phyloP scores from a whole-genome alignment of 2,329 filamentous ascomycete species.

The Colletotrichum tanaceti region DNA sequence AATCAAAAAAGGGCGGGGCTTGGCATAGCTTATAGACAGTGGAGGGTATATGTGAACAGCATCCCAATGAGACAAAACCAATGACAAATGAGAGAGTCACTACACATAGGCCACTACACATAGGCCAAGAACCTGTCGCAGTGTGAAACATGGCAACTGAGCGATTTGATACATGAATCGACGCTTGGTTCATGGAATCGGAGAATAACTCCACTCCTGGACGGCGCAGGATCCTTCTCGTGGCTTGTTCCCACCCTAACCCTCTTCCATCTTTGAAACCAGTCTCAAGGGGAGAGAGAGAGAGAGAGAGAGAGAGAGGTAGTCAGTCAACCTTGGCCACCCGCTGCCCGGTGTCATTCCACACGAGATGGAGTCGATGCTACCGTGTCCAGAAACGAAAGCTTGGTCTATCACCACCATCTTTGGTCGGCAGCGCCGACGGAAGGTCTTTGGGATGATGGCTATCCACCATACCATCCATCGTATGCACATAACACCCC shows the following conservation, averaged over 20 bases:
- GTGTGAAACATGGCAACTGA: not conserved
- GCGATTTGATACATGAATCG: not conserved
- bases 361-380: too few species aligned
- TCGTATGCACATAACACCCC: not conserved
- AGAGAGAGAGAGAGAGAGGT: not conserved
- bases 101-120: not conserved
- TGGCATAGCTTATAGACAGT: conserved; percentile 17
- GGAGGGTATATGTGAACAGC: not conserved
- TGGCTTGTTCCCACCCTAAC: not conserved
- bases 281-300: too few species aligned
- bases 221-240: not conserved
- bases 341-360: not conserved
- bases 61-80: not conserved
- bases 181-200: not conserved
- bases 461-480: too few species aligned
- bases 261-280: not conserved
- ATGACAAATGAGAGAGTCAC: not conserved
- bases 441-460: not conserved
- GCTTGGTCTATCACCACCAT: too few species aligned
- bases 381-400: not conserved
- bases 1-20: conserved; percentile 6
- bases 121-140: conserved; percentile 8
- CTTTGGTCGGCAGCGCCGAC: not conserved
- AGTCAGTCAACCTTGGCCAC: not conserved
- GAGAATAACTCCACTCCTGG: not conserved